These are phyloP conservation scores for Boechera divaricarpa DNA, from an alignment of 345 rosid genomes.

Conservation along the genomic window DNA sequence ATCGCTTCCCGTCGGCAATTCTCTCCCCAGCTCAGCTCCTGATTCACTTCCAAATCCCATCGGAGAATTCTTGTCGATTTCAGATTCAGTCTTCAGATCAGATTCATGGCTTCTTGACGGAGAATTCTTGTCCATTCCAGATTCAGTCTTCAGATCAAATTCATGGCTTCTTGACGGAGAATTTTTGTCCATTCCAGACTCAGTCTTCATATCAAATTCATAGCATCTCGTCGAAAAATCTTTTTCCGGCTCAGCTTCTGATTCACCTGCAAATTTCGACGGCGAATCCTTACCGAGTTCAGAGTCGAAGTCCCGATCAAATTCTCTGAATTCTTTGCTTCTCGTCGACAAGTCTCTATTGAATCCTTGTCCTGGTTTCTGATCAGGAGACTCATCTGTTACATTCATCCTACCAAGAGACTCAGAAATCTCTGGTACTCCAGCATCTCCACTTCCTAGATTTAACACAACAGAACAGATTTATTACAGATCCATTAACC, in stretches of 20 bases:
- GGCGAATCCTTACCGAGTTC: conserved; percentile 1
- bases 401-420: conserved; percentile 51
- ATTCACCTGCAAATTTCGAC: not conserved
- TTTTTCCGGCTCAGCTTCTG: not conserved
- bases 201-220: no score
- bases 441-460: conserved; percentile 48
- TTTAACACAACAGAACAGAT: not conserved
- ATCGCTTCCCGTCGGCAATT: not conserved
- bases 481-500: not conserved
- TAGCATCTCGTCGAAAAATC: not conserved
- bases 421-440: conserved; percentile 37
- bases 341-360: conserved; percentile 8
- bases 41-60: not conserved
- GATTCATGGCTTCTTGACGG: not conserved
- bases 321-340: not conserved
- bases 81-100: not conserved
- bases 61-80: not conserved
- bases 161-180: conserved; percentile 1
- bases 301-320: conserved; percentile 1
- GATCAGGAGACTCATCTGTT: conserved; percentile 30
- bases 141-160: conserved; percentile 3
- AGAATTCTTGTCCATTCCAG: not conserved
- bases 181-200: no score
- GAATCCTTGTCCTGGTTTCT: conserved; percentile 9
- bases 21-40: not conserved